phyloP scores from a whole-genome alignment of 1,139 yeast genomes.

The Debaryomyces robertsiae region DNA sequence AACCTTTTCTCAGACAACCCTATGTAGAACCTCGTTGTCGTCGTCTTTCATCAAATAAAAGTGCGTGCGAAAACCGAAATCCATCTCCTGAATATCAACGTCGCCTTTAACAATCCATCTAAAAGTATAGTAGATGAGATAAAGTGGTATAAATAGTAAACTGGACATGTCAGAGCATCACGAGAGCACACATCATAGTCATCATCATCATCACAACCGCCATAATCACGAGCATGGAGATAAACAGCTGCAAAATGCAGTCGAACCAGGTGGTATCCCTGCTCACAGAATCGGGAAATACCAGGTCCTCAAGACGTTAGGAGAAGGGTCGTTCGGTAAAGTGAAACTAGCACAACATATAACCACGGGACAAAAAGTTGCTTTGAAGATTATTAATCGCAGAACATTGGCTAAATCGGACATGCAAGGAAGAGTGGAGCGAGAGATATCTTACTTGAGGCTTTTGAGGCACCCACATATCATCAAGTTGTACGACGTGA shows the following conservation, averaged over 20 bases:
- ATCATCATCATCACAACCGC: slow-evolving; percentile 21
- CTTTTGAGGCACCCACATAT: slow-evolving; percentile 95
- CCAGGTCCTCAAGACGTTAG: slow-evolving; percentile 90
- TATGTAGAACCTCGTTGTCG: no score
- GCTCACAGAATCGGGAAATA: slow-evolving; percentile 80
- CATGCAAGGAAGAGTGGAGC: slow-evolving; percentile 96
- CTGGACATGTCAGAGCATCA: slow-evolving; percentile 15
- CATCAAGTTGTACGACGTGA: slow-evolving; percentile 93
- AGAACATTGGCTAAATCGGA: slow-evolving; percentile 93
- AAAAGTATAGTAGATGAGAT: no score
- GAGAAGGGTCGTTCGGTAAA: slow-evolving; percentile 98
- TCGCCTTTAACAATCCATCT: no score
- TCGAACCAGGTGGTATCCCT: slow-evolving; percentile 36
- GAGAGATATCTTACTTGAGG: slow-evolving; percentile 90
- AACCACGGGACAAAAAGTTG: slow-evolving; percentile 91
- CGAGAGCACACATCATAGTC: slow-evolving; percentile 11
- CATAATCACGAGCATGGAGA: slow-evolving; percentile 8
- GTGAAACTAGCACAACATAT: slow-evolving; percentile 94
- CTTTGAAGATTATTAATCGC: slow-evolving; percentile 89
- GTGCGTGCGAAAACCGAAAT: no score
- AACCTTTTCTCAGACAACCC: no score
- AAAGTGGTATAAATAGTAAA: slow-evolving; percentile 5
- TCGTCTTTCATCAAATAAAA: no score
- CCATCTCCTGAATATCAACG: no score
- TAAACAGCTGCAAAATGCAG: slow-evolving; percentile 16